phyloP scores from a whole-genome alignment of 176 grass and related monocot genomes.

The Carex myosuroides region DNA sequence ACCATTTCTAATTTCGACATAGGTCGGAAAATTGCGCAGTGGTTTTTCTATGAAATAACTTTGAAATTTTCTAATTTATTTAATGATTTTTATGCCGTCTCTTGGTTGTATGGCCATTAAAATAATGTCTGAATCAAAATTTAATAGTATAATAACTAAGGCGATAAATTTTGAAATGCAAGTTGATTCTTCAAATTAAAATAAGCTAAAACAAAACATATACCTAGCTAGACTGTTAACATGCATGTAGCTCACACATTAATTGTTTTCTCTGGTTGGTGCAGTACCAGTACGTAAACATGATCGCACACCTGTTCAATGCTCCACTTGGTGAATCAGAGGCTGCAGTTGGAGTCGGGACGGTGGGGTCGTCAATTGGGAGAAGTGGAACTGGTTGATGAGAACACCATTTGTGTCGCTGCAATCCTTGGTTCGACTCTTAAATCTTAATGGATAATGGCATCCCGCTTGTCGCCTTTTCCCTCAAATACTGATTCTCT shows the following conservation, averaged over 20 bases:
- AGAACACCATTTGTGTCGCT: slow-evolving; percentile 95
- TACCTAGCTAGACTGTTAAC: neutral
- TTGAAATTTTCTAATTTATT: neutral
- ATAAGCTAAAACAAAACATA: neutral
- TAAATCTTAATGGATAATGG: slow-evolving; percentile 92
- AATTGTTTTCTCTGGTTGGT: neutral
- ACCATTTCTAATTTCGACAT: neutral
- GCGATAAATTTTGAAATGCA: neutral
- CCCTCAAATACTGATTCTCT: slow-evolving; percentile 38
- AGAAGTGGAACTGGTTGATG: slow-evolving; percentile 68
- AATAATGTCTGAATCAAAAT: too few species aligned
- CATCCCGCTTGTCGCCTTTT: slow-evolving; percentile 91
- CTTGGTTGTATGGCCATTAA: too few species aligned
- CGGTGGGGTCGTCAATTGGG: slow-evolving; percentile 45
- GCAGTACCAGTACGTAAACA: slow-evolving; percentile 97
- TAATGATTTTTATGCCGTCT: neutral
- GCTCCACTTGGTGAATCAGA: slow-evolving; percentile 80
- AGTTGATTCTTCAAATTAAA: neutral
- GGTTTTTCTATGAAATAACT: neutral
- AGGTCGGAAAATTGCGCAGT: neutral
- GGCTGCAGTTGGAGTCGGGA: slow-evolving; percentile 85
- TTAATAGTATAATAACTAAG: neutral
- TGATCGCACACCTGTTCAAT: slow-evolving; percentile 89
- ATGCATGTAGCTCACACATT: neutral
- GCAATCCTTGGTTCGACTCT: slow-evolving; percentile 96